These are phyloP conservation scores for Ananas comosus DNA, from an alignment of 176 grass and related monocot species.

Conservation along the genomic window DNA sequence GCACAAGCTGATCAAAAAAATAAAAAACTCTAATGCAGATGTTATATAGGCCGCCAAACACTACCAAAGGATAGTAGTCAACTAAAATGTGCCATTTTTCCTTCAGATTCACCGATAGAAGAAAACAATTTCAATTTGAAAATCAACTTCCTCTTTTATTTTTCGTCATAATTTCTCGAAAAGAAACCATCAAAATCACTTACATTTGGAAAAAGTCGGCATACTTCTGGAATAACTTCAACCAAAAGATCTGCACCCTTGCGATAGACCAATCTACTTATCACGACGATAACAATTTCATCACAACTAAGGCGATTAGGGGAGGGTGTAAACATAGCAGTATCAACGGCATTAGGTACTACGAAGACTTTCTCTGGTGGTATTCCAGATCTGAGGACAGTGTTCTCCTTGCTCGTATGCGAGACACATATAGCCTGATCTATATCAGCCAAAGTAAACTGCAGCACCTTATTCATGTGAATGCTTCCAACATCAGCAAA, in stretches of 20 bases:
- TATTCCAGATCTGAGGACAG: constrained; percentile 88
- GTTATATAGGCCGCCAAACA: too few species aligned
- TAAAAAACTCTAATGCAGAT: too few species aligned
- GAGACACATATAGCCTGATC: constrained; percentile 90
- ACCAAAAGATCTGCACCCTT: constrained; percentile 95
- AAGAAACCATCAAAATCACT: constrained; percentile 16
- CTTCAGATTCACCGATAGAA: background rate
- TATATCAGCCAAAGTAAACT: constrained; percentile 95
- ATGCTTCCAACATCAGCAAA: constrained; percentile 92
- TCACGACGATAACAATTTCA: constrained; percentile 89
- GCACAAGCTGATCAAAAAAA: too few species aligned
- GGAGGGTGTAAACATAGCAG: constrained; percentile 85
- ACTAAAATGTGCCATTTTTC: too few species aligned
- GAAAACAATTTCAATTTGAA: background rate
- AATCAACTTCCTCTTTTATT: background rate
- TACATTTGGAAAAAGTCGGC: constrained; percentile 79
- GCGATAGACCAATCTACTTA: constrained; percentile 88
- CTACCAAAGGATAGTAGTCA: too few species aligned
- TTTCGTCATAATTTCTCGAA: background rate
- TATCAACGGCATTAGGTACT: constrained; percentile 96
- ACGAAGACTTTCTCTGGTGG: constrained; percentile 73
- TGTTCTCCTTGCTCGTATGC: constrained; percentile 97
- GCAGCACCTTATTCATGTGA: constrained; percentile 98
- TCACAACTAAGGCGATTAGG: constrained; percentile 41
- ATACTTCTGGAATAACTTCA: constrained; percentile 94